Evolutionary conservation across 176 grass and related monocot species (phyloP).

Genomic region (Oryza glumipatula): DNA sequence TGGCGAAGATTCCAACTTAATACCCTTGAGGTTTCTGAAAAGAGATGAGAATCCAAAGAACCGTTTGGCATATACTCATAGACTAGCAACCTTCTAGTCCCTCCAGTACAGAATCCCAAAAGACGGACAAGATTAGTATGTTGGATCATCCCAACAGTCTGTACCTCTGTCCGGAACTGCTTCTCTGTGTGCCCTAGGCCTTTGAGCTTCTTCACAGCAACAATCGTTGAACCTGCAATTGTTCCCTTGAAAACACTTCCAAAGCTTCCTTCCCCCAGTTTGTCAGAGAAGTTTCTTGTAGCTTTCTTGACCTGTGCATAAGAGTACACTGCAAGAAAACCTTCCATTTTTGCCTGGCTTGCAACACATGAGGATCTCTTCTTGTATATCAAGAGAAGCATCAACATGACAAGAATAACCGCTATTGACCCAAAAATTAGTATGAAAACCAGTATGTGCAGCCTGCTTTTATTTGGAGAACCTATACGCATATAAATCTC

Average conservation of each 20-base stretch:
- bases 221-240: neutral
- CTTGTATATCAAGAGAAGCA: slow-evolving; percentile 23
- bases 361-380: slow-evolving; percentile 1
- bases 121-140: slow-evolving; percentile 43
- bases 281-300: slow-evolving; percentile 32
- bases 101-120: slow-evolving; percentile 29
- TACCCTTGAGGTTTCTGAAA: neutral
- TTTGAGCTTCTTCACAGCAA: slow-evolving; percentile 43
- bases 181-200: slow-evolving; percentile 16
- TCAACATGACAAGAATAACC: neutral
- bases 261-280: slow-evolving; percentile 43
- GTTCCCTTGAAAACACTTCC: slow-evolving; percentile 38
- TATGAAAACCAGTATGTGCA: neutral
- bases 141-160: slow-evolving; percentile 41
- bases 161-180: slow-evolving; percentile 44
- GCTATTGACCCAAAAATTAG: slow-evolving; percentile 1
- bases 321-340: slow-evolving; percentile 30
- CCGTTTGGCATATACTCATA: slow-evolving; percentile 41
- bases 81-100: slow-evolving; percentile 15
- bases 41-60: slow-evolving; percentile 28
- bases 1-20: slow-evolving; percentile 41
- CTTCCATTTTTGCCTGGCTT: slow-evolving; percentile 18
- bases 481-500: slow-evolving; percentile 37
- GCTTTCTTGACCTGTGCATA: slow-evolving; percentile 31
- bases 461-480: neutral